phyloP scores from a whole-genome alignment of 2,329 filamentous ascomycete genomes.

The Septoria linicola region DNA sequence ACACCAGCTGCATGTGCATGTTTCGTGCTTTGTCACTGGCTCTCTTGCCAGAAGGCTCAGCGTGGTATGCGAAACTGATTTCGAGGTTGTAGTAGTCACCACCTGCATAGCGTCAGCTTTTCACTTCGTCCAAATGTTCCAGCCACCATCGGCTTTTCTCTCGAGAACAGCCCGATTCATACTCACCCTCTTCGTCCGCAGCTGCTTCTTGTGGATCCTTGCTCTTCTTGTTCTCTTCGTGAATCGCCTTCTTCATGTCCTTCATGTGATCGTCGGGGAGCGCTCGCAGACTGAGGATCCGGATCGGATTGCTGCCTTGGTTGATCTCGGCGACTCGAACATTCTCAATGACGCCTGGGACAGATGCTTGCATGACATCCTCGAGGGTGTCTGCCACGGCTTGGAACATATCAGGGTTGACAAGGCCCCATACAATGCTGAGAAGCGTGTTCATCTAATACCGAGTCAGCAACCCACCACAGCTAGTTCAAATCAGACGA shows the following conservation, averaged over 20 bases:
- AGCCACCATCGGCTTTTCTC: no score
- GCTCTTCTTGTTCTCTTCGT: slow-evolving; percentile 72
- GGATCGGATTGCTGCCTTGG: slow-evolving; percentile 85
- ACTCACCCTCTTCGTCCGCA: slow-evolving; percentile 74
- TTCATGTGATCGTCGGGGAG: slow-evolving; percentile 77
- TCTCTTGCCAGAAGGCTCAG: slow-evolving; percentile 67
- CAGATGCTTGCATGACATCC: slow-evolving; percentile 95
- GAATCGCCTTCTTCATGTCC: slow-evolving; percentile 78
- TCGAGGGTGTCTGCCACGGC: slow-evolving; percentile 87
- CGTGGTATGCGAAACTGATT: slow-evolving; percentile 86
- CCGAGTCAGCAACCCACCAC: no score
- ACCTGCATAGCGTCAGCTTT: slow-evolving; percentile 1
- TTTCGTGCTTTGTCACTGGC: slow-evolving; percentile 79
- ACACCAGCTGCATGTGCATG: slow-evolving; percentile 95
- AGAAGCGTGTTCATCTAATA: slow-evolving; percentile 75
- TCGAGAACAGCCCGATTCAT: neutral
- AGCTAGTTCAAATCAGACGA: neutral
- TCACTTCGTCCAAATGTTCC: neutral
- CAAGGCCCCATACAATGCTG: slow-evolving; percentile 80
- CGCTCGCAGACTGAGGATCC: slow-evolving; percentile 82
- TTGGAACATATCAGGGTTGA: slow-evolving; percentile 95
- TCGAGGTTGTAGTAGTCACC: slow-evolving; percentile 93
- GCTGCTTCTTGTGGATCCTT: slow-evolving; percentile 86
- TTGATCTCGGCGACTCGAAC: slow-evolving; percentile 93
- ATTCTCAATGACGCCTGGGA: slow-evolving; percentile 87